Evolutionary conservation across 163 green algal genomes (phyloP).

Genomic region (Chlamydomonas reinhardtii): DNA sequence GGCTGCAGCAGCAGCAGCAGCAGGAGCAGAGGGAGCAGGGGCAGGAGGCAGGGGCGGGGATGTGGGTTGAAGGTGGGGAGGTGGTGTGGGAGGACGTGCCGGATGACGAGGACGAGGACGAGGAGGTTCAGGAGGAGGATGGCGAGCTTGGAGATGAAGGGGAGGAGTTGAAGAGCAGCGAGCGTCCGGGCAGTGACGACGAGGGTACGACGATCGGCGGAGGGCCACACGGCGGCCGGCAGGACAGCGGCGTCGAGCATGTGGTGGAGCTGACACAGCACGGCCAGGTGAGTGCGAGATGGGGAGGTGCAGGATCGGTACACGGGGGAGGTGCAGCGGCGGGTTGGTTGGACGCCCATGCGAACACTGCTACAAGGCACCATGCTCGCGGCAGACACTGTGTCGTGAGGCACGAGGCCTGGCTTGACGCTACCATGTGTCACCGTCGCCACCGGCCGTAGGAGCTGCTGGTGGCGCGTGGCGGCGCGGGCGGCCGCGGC

Average conservation of each 20-base stretch:
- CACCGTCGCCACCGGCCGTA: no score
- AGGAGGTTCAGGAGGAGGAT: background rate
- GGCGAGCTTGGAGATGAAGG: background rate
- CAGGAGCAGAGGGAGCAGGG: background rate
- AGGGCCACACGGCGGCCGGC: no score
- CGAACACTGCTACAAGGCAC: no score
- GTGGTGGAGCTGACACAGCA: background rate
- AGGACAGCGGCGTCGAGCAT: no score
- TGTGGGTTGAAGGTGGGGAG: no score
- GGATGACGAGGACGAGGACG: slow-evolving; percentile 2
- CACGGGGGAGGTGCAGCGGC: no score
- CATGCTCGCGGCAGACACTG: no score
- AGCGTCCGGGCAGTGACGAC: background rate
- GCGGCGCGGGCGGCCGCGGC: slow-evolving; percentile 72
- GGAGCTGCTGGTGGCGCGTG: slow-evolving; percentile 60
- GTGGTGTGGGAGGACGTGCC: background rate
- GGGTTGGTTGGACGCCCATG: no score
- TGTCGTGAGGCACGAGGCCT: no score
- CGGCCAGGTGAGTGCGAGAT: background rate
- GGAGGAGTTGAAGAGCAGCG: slow-evolving; percentile 6
- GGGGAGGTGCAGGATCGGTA: no score
- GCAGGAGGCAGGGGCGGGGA: background rate
- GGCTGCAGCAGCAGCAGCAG: no score
- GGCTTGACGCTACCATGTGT: no score
- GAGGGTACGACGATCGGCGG: background rate